Percentiles rank a stretch among this genome's conserved stretches.
These are phyloP conservation scores for Saitoella complicata DNA, from an alignment of 805 yeast species.

Conservation along the genomic window DNA sequence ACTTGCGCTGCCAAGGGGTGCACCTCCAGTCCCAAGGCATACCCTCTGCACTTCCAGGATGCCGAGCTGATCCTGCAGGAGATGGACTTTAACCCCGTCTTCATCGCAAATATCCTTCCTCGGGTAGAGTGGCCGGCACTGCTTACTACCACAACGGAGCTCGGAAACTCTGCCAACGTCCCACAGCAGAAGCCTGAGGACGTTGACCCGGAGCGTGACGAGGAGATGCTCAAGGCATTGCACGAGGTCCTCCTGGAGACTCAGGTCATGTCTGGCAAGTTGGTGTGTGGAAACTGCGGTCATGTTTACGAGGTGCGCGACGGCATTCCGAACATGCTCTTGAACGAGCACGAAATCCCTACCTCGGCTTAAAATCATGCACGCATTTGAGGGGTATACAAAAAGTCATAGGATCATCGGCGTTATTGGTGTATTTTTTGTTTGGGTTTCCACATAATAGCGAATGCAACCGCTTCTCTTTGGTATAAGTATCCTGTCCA, in stretches of 20 bases:
- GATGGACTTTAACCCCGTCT: conserved; percentile 66
- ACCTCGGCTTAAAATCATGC: too few species aligned
- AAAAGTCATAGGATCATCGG: too few species aligned
- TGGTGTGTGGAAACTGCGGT: conserved; percentile 74
- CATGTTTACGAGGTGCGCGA: conserved; percentile 83
- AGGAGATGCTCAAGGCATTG: conserved; percentile 7
- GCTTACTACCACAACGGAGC: conserved; percentile 56
- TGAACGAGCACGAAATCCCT: conserved; percentile 59
- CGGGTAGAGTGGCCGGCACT: conserved; percentile 84
- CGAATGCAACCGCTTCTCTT: too few species aligned
- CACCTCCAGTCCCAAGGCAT: conserved; percentile 53
- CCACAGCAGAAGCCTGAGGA: conserved; percentile 44
- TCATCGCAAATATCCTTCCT: conserved; percentile 56
- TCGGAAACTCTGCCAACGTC: conserved; percentile 26
- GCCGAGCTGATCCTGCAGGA: conserved; percentile 51
- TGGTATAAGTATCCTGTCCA: too few species aligned
- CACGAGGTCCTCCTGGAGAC: conserved; percentile 26
- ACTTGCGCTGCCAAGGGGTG: conserved; percentile 81
- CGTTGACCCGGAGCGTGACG: conserved; percentile 4
- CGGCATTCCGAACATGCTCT: conserved; percentile 80
- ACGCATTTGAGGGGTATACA: too few species aligned
- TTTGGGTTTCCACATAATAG: too few species aligned
- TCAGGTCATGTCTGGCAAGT: conserved; percentile 70
- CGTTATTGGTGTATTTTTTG: too few species aligned
- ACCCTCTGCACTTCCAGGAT: conserved; percentile 54